Evolutionary conservation across 768 basidiomycete genomes (phyloP).

Genomic region (Gautieria morchelliformis): DNA sequence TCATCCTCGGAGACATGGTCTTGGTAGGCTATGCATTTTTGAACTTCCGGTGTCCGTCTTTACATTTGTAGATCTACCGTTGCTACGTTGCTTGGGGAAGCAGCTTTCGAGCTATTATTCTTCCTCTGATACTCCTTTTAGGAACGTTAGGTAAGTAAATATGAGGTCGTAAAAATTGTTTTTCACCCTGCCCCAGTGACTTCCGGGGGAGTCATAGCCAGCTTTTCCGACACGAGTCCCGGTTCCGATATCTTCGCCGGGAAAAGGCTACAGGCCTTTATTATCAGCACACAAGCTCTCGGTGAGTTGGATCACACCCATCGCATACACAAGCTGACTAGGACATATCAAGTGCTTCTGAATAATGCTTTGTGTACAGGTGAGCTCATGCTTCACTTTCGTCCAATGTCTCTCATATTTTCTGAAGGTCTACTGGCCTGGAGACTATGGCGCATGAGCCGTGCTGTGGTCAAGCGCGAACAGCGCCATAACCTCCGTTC

Average conservation of each 20-base stretch:
- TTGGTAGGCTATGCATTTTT: background rate
- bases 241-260: background rate
- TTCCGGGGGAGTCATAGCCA: background rate
- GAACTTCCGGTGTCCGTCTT: background rate
- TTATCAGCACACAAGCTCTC: background rate
- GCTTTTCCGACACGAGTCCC: background rate
- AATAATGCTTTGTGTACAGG: background rate
- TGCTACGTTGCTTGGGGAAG: conserved; percentile 12
- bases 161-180: background rate
- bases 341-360: background rate
- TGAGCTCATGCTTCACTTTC: background rate
- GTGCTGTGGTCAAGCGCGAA: background rate
- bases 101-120: background rate
- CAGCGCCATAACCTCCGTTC: background rate
- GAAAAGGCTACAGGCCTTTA: background rate
- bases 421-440: background rate
- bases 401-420: background rate
- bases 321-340: no score
- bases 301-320: background rate
- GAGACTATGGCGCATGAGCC: conserved; percentile 4
- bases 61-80: conserved; percentile 5
- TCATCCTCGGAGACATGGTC: background rate
- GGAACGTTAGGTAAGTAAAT: conserved; percentile 1
- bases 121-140: background rate
- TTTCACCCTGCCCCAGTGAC: background rate